Evolutionary conservation across 495 filamentous ascomycete species (phyloP).

Genomic region (Lepraria neglecta): DNA sequence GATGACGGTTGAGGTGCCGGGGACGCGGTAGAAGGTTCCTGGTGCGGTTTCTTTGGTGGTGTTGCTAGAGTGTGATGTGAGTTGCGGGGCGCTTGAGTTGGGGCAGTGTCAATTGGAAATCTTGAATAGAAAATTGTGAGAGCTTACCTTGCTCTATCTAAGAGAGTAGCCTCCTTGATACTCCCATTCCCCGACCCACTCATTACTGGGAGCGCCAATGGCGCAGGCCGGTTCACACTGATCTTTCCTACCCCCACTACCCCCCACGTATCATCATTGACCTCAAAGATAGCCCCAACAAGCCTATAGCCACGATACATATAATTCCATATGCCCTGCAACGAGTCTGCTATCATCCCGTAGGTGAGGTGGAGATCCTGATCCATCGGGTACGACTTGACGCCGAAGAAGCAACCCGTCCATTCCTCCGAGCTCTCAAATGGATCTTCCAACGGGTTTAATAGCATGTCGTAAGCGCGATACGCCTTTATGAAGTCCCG

Average conservation of each 20-base stretch:
- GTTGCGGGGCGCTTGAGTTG: too few species aligned
- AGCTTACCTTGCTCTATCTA: too few species aligned
- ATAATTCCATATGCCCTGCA: conserved; percentile 10
- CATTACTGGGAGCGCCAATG: too few species aligned
- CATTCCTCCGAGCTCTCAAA: background rate
- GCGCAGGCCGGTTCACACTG: too few species aligned
- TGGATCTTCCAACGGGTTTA: background rate
- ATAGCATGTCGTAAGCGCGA: background rate
- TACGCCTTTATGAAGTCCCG: background rate
- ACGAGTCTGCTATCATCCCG: conserved; percentile 1
- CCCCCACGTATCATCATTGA: background rate
- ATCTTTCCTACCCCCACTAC: background rate
- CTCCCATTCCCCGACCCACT: too few species aligned
- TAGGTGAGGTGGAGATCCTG: background rate
- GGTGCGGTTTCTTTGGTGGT: too few species aligned
- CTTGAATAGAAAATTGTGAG: too few species aligned
- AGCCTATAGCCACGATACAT: background rate
- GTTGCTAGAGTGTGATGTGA: too few species aligned
- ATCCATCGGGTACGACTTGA: background rate
- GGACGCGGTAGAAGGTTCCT: too few species aligned
- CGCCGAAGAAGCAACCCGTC: conserved; percentile 6
- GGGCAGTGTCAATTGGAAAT: too few species aligned
- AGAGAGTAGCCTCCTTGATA: too few species aligned
- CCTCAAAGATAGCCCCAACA: background rate
- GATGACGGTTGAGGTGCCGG: too few species aligned